phyloP scores from a whole-genome alignment of 2,329 filamentous ascomycete genomes.

The Ophiostoma perfectum region DNA sequence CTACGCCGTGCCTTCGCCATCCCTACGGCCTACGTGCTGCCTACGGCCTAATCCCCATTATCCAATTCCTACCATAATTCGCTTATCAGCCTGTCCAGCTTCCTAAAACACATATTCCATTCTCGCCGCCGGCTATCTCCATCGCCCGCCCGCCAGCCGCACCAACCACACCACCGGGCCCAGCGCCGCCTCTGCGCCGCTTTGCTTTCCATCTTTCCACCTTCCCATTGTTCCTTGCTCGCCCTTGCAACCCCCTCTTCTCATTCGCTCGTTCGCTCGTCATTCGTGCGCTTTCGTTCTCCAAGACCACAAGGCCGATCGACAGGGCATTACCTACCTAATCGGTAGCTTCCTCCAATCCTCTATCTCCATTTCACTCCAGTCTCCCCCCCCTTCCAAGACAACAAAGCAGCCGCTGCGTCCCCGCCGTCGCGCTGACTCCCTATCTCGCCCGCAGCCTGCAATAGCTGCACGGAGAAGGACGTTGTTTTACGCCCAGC shows the following conservation, averaged over 20 bases:
- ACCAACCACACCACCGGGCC: slow-evolving; percentile 12
- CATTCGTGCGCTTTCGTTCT: not conserved
- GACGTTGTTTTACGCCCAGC: not conserved
- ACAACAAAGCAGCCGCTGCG: not conserved
- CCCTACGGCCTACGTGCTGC: not conserved
- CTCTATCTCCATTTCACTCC: too few species aligned
- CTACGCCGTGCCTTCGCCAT: not conserved
- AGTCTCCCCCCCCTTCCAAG: slow-evolving; percentile 8
- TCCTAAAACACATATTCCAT: not conserved
- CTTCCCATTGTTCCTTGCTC: not conserved
- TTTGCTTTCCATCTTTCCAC: not conserved
- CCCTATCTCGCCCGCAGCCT: slow-evolving; percentile 18
- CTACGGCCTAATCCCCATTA: not conserved
- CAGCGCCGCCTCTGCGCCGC: not conserved
- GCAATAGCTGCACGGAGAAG: not conserved
- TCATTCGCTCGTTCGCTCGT: slow-evolving; percentile 7
- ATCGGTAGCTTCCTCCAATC: not conserved
- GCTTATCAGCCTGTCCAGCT: slow-evolving; percentile 7
- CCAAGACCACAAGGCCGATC: slow-evolving; percentile 14
- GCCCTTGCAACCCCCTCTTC: not conserved
- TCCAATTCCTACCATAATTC: not conserved
- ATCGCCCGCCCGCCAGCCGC: slow-evolving; percentile 9
- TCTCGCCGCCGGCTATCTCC: slow-evolving; percentile 12
- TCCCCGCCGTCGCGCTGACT: slow-evolving; percentile 14
- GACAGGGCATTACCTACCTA: slow-evolving; percentile 16